Base-by-base conservation (phyloP, 768 basidiomycete genomes). In the Leccinum imitatum region DNA sequence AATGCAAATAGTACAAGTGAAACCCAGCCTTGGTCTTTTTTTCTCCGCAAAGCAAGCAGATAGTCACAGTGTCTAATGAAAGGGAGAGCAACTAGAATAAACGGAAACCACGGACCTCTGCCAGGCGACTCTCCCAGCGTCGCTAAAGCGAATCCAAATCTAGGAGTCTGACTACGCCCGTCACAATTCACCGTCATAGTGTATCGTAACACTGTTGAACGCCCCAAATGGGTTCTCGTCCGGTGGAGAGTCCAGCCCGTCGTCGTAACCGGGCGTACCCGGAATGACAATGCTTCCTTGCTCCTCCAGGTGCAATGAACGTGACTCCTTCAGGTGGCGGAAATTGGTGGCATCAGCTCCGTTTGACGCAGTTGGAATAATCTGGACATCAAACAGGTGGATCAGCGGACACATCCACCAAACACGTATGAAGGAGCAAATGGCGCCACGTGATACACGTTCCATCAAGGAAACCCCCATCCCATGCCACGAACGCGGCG, bases 151-250 rank as follows among this genome's bases (percentile, higher is more conserved):
- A 50, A 67, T 33, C 37, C 37, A 53, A 44, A 57, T 61, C 50
- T 47, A 53, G 25, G 37, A 33, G 54, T 51, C 41, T 48, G 56
- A 57, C 13, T n/a, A 13, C 21, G 19, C 30, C 5, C 19, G 5
- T 71, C 71, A 77, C 61, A 73, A 31, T 64, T 91, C 90, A 60
- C 89, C 91, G 67, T 93, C 91, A 76, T 93, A 86, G 66, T 90
- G 84, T 72, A 90, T 77, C 57, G 95, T 97, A 69, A 97, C 91
- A 74, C 91, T 93, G 69, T 87, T 90, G 77, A 97, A 97, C 50
- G 84, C 89, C 54, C 85, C 87, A 77, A 96, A 96, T 66, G 92
- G 75, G 74, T 95, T 93, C 62, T 76, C 77, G 58, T 81, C 81
- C 48, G 77, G 73, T 58, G 73, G 62, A 60, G 75, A 64, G 58